Percentiles rank a stretch among this genome's conserved stretches.
These are phyloP conservation scores for Phyllosticta ampelicida DNA, from an alignment of 2,329 filamentous ascomycete genomes.

Conservation along the genomic window DNA sequence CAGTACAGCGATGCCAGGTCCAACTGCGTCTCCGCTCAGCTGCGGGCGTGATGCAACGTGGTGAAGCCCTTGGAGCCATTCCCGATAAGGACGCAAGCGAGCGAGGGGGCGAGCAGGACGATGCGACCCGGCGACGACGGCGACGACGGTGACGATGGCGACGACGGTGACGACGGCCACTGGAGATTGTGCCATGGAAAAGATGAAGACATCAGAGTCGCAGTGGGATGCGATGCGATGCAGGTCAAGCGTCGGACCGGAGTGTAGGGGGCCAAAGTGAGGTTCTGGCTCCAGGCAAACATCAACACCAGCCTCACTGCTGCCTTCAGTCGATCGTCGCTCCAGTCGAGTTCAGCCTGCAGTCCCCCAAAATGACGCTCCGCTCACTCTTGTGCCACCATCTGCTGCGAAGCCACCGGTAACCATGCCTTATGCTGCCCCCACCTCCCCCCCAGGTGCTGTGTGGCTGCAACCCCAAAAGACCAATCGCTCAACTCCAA, in stretches of 20 bases:
- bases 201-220: background rate
- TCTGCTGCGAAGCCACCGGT: background rate
- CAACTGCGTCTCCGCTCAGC: background rate
- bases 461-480: slow-evolving; percentile 1
- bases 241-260: background rate
- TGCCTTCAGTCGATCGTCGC: background rate
- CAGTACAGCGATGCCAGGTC: background rate
- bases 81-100: background rate
- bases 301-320: background rate
- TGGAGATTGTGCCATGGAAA: background rate
- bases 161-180: background rate
- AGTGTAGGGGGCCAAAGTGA: background rate
- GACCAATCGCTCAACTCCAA: background rate
- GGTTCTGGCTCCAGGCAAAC: background rate
- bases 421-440: slow-evolving; percentile 2
- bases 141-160: background rate
- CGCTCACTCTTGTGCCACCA: slow-evolving; percentile 3
- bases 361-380: background rate
- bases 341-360: background rate
- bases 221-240: background rate
- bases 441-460: background rate
- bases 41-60: background rate
- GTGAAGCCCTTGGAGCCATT: background rate
- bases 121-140: too few relatives aligned
- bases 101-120: too few relatives aligned